Evolutionary conservation across 2,329 filamentous ascomycete genomes (phyloP), one percentile per base, ranked within the genome.

Genomic region (Diaporthe sp.): DNA sequence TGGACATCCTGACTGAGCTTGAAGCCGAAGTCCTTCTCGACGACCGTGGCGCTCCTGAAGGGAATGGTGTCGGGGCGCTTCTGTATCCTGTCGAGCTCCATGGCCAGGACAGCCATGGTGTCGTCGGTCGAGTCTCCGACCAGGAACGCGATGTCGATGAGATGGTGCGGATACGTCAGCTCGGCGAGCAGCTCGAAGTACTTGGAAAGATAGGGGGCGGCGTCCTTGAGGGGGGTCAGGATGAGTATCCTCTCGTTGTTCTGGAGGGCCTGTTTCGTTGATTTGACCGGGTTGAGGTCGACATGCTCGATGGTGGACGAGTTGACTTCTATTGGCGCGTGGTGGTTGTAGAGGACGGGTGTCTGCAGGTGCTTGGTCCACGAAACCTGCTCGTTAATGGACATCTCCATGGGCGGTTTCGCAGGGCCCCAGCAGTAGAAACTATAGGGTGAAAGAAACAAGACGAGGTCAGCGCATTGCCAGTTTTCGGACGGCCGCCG

Each of bases 371-470:
- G 96, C 75, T 92, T 92, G 79, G 94, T 93, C 97, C 97, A 99
- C 78, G 95, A 90, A 77, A 93, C 93, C 84, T 96, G 93, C 83
- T 99, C 97, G 83, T 98, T 98, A 74, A 93, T 87, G 57, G 94
- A 92, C 95, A 99, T 98, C 78, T 97, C 92, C 92, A 98, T 97
- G 72, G 97, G 97, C n/a, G 97, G 92, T 87, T 97, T 98, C 34
- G 94, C 92, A 20, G 97, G 96, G 17, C 97, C 97, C 90, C 95
- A 98, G 88, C 97, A 99, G 86, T 98, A 98, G 86, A 98, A 98
- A 86, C 96, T 98, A 82, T 78, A 78, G 15, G 28, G 31, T 10
- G 22, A 63, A 68, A 67, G 47, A 42, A 22, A 57, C 51, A 10
- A n/a, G 65, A 49, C 49, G 67, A 55, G 58, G 53, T 51, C 73